These are phyloP conservation scores for Globisporangium uncinulatum DNA, from an alignment of 352 stramenopile genomes.

Conservation along the genomic window DNA sequence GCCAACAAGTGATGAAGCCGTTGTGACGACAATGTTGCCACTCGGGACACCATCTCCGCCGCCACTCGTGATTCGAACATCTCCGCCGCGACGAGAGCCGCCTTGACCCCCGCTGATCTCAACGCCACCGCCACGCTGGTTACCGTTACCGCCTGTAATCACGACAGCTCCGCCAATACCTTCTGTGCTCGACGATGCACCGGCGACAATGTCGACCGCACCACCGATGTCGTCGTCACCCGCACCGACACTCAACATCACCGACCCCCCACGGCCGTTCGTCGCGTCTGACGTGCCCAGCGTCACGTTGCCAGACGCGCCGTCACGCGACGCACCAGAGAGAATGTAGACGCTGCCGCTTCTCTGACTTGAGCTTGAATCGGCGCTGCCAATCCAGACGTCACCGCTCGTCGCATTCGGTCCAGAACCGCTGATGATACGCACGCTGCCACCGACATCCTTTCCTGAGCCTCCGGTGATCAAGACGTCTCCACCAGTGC, in stretches of 20 bases:
- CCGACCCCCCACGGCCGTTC: slow-evolving; percentile 14
- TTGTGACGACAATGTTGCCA: slow-evolving; percentile 8
- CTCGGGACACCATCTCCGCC: background rate
- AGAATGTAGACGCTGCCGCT: slow-evolving; percentile 19
- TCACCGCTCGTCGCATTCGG: slow-evolving; percentile 16
- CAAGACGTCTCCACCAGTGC: slow-evolving; percentile 19
- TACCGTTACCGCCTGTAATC: slow-evolving; percentile 17
- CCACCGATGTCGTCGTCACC: slow-evolving; percentile 15
- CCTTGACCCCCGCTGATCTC: slow-evolving; percentile 16
- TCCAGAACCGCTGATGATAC: slow-evolving; percentile 18
- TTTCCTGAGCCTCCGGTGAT: slow-evolving; percentile 19
- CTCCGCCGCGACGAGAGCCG: slow-evolving; percentile 4
- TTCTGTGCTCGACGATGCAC: slow-evolving; percentile 5
- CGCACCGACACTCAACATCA: slow-evolving; percentile 18
- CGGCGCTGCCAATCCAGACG: slow-evolving; percentile 14
- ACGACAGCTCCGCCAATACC: slow-evolving; percentile 19
- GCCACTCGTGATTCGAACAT: slow-evolving; percentile 10
- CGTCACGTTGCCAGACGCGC: slow-evolving; percentile 18
- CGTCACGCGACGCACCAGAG: slow-evolving; percentile 14
- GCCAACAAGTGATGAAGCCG: background rate
- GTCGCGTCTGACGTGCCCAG: slow-evolving; percentile 13
- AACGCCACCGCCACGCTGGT: slow-evolving; percentile 14
- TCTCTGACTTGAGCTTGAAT: slow-evolving; percentile 7
- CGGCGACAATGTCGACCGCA: slow-evolving; percentile 13
- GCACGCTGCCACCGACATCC: slow-evolving; percentile 20